These are phyloP conservation scores for Xylaria scruposa DNA, from an alignment of 495 filamentous ascomycete genomes.

Conservation along the genomic window DNA sequence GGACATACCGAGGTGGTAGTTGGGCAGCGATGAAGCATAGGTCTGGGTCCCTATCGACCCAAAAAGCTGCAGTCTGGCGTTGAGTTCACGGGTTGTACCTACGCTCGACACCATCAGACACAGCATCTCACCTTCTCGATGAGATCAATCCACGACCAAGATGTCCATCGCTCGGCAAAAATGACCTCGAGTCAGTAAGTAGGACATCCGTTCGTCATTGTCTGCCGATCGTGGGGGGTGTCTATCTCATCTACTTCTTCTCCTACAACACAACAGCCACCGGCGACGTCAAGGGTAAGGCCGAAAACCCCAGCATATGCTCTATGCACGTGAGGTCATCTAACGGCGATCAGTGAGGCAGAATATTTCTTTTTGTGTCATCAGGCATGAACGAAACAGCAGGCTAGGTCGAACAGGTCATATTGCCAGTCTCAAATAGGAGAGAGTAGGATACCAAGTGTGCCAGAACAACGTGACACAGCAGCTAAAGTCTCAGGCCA, in stretches of 20 bases:
- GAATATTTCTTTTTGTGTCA: background rate
- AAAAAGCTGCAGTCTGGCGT: background rate
- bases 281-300: background rate
- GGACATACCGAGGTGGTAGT: background rate
- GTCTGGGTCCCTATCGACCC: background rate
- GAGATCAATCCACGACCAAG: background rate
- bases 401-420: conserved; percentile 9
- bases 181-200: background rate
- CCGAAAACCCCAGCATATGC: conserved; percentile 13
- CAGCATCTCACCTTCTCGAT: background rate
- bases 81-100: background rate
- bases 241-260: background rate
- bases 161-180: background rate
- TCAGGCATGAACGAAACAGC: background rate
- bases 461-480: conserved; percentile 5
- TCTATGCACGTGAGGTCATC: conserved; percentile 19
- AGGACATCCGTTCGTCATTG: conserved; percentile 5
- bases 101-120: background rate
- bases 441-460: background rate
- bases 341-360: background rate
- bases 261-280: background rate
- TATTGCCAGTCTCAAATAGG: conserved; percentile 6
- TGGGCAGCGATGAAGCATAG: background rate
- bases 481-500: conserved; percentile 3
- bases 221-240: background rate